Evolutionary conservation across 2,329 filamentous ascomycete genomes (phyloP).

Genomic region (Colletotrichum euphorbiae): DNA sequence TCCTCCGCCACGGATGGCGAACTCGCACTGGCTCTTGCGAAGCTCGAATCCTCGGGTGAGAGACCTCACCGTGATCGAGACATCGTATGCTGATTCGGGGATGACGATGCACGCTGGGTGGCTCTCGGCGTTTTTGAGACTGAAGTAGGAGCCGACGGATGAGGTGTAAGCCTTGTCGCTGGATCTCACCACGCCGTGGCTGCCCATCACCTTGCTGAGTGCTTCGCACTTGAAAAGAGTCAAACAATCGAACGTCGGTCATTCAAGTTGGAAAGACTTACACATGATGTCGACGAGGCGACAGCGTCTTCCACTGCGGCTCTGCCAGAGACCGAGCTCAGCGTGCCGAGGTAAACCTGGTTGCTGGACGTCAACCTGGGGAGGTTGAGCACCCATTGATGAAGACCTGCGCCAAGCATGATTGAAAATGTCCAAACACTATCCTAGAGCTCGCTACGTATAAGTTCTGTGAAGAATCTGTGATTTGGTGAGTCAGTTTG

Average conservation of each 20-base stretch:
- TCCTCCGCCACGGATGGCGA: slow-evolving; percentile 37
- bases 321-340: neutral
- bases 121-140: slow-evolving; percentile 12
- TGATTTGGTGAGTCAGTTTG: too few relatives aligned
- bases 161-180: neutral
- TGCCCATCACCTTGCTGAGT: neutral
- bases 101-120: slow-evolving; percentile 33
- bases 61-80: slow-evolving; percentile 26
- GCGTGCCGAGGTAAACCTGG: neutral
- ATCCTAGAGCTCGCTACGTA: too few relatives aligned
- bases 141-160: slow-evolving; percentile 16
- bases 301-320: neutral
- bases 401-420: slow-evolving; percentile 17
- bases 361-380: neutral
- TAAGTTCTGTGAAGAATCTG: too few relatives aligned
- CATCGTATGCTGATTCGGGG: slow-evolving; percentile 16
- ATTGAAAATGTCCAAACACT: too few relatives aligned
- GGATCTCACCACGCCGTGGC: neutral
- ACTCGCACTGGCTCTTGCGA: neutral
- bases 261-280: too few relatives aligned
- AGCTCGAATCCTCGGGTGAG: neutral
- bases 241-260: too few relatives aligned
- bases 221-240: slow-evolving; percentile 27
- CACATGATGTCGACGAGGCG: neutral
- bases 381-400: slow-evolving; percentile 1